These are phyloP conservation scores for Penicillium goetzii DNA, from an alignment of 495 filamentous ascomycete genomes.

Conservation along the genomic window DNA sequence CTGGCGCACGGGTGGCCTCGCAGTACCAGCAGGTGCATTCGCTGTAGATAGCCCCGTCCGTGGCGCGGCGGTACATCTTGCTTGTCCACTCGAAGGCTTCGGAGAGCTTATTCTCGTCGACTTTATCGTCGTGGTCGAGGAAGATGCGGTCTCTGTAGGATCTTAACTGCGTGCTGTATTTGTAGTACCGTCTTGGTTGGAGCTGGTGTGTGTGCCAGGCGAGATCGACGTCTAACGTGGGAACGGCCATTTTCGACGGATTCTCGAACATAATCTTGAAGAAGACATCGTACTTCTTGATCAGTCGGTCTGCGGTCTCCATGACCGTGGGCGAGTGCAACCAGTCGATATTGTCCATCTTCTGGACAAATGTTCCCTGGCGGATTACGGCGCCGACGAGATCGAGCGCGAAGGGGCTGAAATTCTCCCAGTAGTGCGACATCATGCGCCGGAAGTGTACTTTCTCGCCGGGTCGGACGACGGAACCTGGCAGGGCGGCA, in stretches of 20 bases:
- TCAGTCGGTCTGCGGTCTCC: slow-evolving; percentile 66
- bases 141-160: slow-evolving; percentile 38
- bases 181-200: slow-evolving; percentile 62
- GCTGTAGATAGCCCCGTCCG: slow-evolving; percentile 66
- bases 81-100: slow-evolving; percentile 73
- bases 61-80: slow-evolving; percentile 64
- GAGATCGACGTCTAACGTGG: slow-evolving; percentile 82
- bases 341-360: slow-evolving; percentile 81
- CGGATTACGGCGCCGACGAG: slow-evolving; percentile 78
- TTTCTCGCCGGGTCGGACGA: slow-evolving; percentile 30
- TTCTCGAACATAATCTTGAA: slow-evolving; percentile 62
- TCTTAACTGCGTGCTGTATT: slow-evolving; percentile 40
- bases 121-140: slow-evolving; percentile 86
- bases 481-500: no score
- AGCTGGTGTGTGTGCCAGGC: slow-evolving; percentile 74
- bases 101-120: slow-evolving; percentile 66
- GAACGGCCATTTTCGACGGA: slow-evolving; percentile 63
- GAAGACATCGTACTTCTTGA: slow-evolving; percentile 73
- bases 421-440: slow-evolving; percentile 80
- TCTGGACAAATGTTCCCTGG: slow-evolving; percentile 76
- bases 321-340: slow-evolving; percentile 66
- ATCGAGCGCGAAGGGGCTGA: slow-evolving; percentile 69
- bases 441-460: slow-evolving; percentile 72
- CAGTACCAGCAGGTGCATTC: slow-evolving; percentile 92
- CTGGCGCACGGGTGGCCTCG: slow-evolving; percentile 69